Percentiles rank a stretch among this genome's conserved stretches.
These are phyloP conservation scores for Starmerella floris DNA, from an alignment of 805 yeast species.

Conservation along the genomic window DNA sequence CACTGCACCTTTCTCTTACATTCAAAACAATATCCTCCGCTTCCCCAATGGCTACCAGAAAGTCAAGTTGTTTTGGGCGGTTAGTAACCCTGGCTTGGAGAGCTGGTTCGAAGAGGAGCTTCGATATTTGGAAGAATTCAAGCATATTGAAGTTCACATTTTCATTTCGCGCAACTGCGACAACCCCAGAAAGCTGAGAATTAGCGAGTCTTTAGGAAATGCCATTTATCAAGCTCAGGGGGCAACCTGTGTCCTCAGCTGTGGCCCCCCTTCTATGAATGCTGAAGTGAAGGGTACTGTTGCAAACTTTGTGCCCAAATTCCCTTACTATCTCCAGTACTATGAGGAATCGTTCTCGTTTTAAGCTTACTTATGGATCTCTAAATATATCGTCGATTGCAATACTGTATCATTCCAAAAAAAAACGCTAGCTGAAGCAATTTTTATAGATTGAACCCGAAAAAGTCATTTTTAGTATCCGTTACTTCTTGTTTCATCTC, in stretches of 20 bases:
- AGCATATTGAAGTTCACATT: conserved; percentile 10
- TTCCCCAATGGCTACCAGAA: conserved; percentile 23
- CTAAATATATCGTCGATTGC: conserved; percentile 1
- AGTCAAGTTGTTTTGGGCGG: conserved; percentile 14
- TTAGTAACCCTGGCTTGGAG: conserved; percentile 2
- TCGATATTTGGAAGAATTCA: conserved; percentile 20
- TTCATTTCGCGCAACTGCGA: conserved; percentile 1
- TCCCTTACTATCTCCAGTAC: conserved; percentile 44
- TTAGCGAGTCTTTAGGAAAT: conserved; percentile 26
- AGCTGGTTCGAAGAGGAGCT: conserved; percentile 38
- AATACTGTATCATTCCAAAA: too few relatives aligned
- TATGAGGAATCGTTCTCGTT: conserved; percentile 38
- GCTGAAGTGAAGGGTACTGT: conserved; percentile 43
- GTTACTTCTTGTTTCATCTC: too few relatives aligned
- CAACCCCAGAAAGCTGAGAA: conserved; percentile 16
- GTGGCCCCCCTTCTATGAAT: conserved; percentile 51
- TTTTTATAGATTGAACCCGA: too few relatives aligned
- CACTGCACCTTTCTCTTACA: conserved; percentile 31
- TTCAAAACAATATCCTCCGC: conserved; percentile 24
- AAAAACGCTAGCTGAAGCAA: too few relatives aligned
- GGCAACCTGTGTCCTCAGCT: conserved; percentile 41
- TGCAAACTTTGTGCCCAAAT: conserved; percentile 30
- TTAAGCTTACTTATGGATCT: not conserved
- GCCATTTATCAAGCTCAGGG: conserved; percentile 31
- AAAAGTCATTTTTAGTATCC: too few relatives aligned